Percentiles rank a stretch among this genome's conserved stretches.
phyloP scores from a whole-genome alignment of 176 grass and related monocot genomes.

The Canna indica region DNA sequence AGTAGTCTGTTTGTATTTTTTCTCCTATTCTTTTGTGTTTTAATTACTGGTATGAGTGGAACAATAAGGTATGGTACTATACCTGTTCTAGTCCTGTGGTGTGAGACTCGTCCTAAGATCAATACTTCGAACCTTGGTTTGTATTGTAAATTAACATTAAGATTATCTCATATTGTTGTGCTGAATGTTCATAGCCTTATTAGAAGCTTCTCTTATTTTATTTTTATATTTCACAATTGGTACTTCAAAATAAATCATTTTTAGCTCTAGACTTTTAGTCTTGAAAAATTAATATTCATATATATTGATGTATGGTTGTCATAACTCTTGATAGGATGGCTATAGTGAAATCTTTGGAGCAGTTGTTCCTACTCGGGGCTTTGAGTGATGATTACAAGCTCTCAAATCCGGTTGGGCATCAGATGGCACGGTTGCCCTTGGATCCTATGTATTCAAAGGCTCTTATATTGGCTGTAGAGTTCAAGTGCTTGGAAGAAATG shows the following conservation, averaged over 20 bases:
- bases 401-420: slow-evolving; percentile 67
- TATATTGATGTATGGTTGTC: slow-evolving; percentile 5
- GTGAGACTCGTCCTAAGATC: too few relatives aligned
- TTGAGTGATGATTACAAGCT: slow-evolving; percentile 81
- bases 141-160: too few relatives aligned
- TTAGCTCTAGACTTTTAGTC: not conserved
- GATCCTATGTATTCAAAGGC: slow-evolving; percentile 95
- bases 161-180: too few relatives aligned
- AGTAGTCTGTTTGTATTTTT: too few relatives aligned
- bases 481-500: slow-evolving; percentile 99
- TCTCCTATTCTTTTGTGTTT: too few relatives aligned
- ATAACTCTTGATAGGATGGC: slow-evolving; percentile 44
- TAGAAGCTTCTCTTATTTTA: not conserved
- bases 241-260: not conserved
- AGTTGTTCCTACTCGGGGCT: slow-evolving; percentile 69
- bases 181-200: not conserved
- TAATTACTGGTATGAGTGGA: too few relatives aligned
- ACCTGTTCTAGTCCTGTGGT: too few relatives aligned
- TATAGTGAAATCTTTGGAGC: slow-evolving; percentile 90
- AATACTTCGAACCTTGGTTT: too few relatives aligned
- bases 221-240: not conserved
- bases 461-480: slow-evolving; percentile 59
- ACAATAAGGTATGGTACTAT: too few relatives aligned
- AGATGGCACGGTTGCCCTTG: slow-evolving; percentile 87
- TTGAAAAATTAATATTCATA: not conserved